phyloP scores from a whole-genome alignment of 257 asterid species.

The Solanum appendiculatum region DNA sequence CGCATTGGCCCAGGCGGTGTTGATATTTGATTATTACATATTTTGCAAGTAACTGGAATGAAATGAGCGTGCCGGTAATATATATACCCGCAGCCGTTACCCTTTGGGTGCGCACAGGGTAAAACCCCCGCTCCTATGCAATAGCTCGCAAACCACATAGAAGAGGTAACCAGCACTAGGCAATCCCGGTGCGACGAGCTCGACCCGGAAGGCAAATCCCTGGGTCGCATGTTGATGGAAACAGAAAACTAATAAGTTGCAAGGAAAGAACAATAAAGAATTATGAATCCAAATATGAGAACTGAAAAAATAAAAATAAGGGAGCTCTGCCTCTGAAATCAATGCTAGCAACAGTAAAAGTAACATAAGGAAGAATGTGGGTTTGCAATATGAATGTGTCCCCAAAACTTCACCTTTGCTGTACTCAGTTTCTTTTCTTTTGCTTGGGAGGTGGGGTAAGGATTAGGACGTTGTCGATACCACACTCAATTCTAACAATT shows the following conservation, averaged over 20 bases:
- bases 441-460: not conserved
- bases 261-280: not conserved
- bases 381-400: not conserved
- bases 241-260: not conserved
- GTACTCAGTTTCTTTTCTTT: not conserved
- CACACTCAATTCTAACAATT: not conserved
- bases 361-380: not conserved
- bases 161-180: not conserved
- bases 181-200: not conserved
- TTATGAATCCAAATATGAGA: not conserved
- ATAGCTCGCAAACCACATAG: not conserved
- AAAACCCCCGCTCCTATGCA: not conserved
- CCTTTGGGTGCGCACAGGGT: not conserved
- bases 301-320: not conserved
- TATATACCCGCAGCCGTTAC: not conserved
- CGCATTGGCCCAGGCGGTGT: not conserved
- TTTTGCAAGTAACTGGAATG: not conserved
- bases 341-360: not conserved
- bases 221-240: not conserved
- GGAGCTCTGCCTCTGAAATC: not conserved
- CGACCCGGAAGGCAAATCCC: not conserved
- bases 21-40: not conserved
- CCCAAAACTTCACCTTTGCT: not conserved
- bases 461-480: not conserved
- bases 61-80: not conserved